These are phyloP conservation scores for Apophysomyces trapeziformis DNA, from an alignment of 371 early-diverging fungal species.

Conservation along the genomic window DNA sequence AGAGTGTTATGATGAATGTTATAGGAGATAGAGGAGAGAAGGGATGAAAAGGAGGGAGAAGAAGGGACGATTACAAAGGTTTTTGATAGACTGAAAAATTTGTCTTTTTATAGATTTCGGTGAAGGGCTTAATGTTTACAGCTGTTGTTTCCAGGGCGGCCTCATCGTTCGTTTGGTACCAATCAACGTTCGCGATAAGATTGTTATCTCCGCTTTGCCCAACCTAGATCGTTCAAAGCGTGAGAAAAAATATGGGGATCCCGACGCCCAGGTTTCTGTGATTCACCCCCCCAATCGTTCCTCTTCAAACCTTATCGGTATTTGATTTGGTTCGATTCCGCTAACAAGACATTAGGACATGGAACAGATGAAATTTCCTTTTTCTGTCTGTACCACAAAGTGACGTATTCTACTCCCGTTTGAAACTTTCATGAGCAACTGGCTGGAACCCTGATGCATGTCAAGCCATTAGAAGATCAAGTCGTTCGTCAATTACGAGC, in stretches of 20 bases:
- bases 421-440: not conserved
- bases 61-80: slow-evolving; percentile 1
- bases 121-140: slow-evolving; percentile 2
- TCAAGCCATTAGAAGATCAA: slow-evolving; percentile 8
- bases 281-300: not conserved
- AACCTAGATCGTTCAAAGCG: slow-evolving; percentile 5
- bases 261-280: not conserved
- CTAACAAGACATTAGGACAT: slow-evolving; percentile 1
- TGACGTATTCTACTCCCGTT: not conserved
- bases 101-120: slow-evolving; percentile 6
- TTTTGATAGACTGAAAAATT: not conserved
- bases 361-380: not conserved
- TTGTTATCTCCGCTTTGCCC: slow-evolving; percentile 5
- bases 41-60: slow-evolving; percentile 1
- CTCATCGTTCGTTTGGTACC: slow-evolving; percentile 2
- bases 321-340: slow-evolving; percentile 10
- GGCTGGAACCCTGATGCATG: not conserved
- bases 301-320: not conserved
- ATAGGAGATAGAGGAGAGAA: not conserved
- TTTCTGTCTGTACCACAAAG: not conserved
- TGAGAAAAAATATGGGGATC: slow-evolving; percentile 7
- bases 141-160: not conserved
- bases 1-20: too few species aligned
- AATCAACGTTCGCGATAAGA: slow-evolving; percentile 4
- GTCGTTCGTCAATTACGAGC: slow-evolving; percentile 36